Evolutionary conservation across 805 yeast species (phyloP), one percentile per base, ranked within the genome.

Genomic region (Candida mattraensis): DNA sequence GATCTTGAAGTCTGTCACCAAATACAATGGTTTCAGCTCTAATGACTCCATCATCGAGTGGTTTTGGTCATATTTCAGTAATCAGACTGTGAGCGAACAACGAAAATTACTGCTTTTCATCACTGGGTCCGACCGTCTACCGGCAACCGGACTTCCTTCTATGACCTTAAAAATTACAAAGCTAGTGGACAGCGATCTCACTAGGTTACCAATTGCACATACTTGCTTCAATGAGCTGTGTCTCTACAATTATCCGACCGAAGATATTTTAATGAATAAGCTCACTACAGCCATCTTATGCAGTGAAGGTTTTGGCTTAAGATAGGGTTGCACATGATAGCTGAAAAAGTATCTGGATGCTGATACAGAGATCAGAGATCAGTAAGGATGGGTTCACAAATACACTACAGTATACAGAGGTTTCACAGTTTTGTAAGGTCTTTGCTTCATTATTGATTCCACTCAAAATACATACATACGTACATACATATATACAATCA

Each of bases 171-270:
- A 80, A 42, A 74, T 91, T n/a, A 74, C 82, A 11, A 72, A 74
- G 36, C 50, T 65, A 9, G 37, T 32, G 5, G 50, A 42, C 22
- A 37, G 30, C 16, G 42, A 32, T 10, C 7, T 24, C 10, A 64
- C 66, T 20, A 65, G 82, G 30, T 61, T 89, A 12, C 98, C 98
- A 0, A 65, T 83, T 11, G 87, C 97, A 0, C 98, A 91, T 55
- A 93, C 98, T 0, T 91, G 99, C 51, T 91, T 93, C 66, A 93
- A 91, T 55, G 96, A 91, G 64, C 56, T 91, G 16, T 83, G 91
- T 37, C 48, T 93, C 5, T 83, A 78, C 58, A 78, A 78, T 23
- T 91, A 91, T 57, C 47, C 61, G 10, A 54, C 74, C 5, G 64
- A 66, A 40, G 75, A 71, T n/a, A 76, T 74, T 43, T 63, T 93